A percentile compares a stretch with the other conserved stretches of the same genome.
Conservation (phyloP, 2,329 filamentous ascomycete species). For the Sordariomycetes sp. region DNA sequence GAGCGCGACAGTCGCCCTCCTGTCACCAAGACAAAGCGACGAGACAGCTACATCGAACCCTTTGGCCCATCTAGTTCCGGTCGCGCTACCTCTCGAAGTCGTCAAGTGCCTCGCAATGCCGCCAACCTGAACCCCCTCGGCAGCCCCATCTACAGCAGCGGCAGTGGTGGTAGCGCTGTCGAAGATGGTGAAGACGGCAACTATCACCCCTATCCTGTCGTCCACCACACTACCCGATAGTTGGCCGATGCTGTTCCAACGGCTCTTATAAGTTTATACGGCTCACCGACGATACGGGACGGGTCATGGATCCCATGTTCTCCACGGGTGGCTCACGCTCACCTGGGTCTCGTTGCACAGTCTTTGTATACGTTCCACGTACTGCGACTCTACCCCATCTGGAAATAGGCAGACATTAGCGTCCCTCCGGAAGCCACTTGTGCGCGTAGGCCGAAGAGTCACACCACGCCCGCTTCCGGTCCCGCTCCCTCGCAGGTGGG, state of each 20-base stretch:
- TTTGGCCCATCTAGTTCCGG: conserved; percentile 18
- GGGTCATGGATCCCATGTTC: background rate
- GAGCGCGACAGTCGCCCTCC: conserved; percentile 17
- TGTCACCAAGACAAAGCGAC: conserved; percentile 13
- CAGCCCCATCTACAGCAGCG: conserved; percentile 16
- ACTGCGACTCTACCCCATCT: background rate
- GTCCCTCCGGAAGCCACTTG: too few species aligned
- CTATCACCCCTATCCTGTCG: conserved; percentile 24
- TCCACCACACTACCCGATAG: background rate
- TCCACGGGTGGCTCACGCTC: background rate
- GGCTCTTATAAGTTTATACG: background rate
- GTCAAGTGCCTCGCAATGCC: conserved; percentile 16
- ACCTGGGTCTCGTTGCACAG: background rate
- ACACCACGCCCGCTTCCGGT: too few species aligned
- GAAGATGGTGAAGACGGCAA: conserved; percentile 22
- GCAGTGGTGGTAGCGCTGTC: conserved; percentile 10
- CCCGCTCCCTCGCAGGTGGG: too few species aligned
- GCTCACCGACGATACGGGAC: background rate
- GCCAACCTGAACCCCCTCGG: conserved; percentile 11
- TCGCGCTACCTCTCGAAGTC: conserved; percentile 8
- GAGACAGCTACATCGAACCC: conserved; percentile 23
- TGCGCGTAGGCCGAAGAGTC: too few species aligned
- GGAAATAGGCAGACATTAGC: too few species aligned
- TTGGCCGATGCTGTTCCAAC: background rate
- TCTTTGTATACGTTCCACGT: background rate